Base-by-base conservation (phyloP, 768 basidiomycete species). In the Termitomyces titanicus region DNA sequence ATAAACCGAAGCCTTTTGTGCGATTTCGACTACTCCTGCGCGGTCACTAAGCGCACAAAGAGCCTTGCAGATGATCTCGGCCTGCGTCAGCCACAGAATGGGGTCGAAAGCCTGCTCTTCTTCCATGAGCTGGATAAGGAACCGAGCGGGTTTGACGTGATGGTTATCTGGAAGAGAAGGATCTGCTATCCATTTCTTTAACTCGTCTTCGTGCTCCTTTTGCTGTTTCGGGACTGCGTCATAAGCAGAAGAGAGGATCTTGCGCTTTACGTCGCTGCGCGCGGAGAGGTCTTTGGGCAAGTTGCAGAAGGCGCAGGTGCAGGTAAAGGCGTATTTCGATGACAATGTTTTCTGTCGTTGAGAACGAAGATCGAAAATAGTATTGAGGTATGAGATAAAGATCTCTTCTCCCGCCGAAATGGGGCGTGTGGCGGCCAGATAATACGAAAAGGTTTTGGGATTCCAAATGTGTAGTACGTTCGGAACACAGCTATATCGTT, bases 351-450 rank as follows among this genome's bases (percentile, higher is more conserved):
- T 18, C n/a, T 58, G 61, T 17, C 63, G 54, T n/a, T 54, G 18
- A 33, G 47, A 24, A 17, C 58, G 59, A 9, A 56, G 20, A 2
- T 22, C 10, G 35, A 53, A 44, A 5, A 43, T 25, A 45, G 35
- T 6, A 7, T 0, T 2, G 45, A 51, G 24, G 34, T 66, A 64
- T 7, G 54, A 29, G 31, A 66, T 55, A 24, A 13, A 59, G 35
- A 66, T 54, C 15, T 66, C 56, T 31, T 62, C 61, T 34, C 59
- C 61, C 27, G 33, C 47, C 13, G 50, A 47, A 39, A 64, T 66
- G 25, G 53, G 61, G 25, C 50, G 63, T 12, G 53, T 5, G n/a
- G 64, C 64, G 13, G 48, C 35, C 11, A 65, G 20, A 37, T 46
- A 13, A 15, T 18, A 48, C 3, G 52, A 11, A 12, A 61, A 29